Base-by-base conservation (phyloP, 805 yeast species). In the Starmerella bombi region DNA sequence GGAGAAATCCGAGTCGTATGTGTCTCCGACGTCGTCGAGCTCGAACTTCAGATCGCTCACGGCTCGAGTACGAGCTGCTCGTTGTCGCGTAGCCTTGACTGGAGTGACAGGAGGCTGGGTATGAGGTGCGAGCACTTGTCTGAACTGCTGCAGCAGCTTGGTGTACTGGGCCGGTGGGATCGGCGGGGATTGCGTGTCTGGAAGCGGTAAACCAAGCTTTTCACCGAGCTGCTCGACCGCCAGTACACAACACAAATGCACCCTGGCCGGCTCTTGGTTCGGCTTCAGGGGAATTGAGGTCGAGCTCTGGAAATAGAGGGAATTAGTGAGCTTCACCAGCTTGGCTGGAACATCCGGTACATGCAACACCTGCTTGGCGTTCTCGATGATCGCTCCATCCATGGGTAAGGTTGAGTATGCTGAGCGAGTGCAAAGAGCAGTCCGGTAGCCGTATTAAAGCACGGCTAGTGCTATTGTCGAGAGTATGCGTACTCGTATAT, bases 201-300 rank as follows among this genome's bases (percentile, higher is more conserved):
- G 51, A 5, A 10, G 19, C 9, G 47, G 44, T 5, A 46, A 32
- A 2, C 14, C 31, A 1, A 37, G 36, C 40, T 36, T 16, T 4
- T 37, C 41, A 9, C 37, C 31, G 8, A 40, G 40, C 35, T 36
- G 37, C 37, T 50, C 51, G 7, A 40, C 38, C 2, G 57, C 57
- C 12, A 51, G 30, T 4, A 41, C 45, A 22, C 52, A 47, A 40
- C 57, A 51, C 2, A 51, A 29, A 23, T 51, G 48, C 4, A 42
- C 22, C 1, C 57, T 33, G 7, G 55, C 57, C 5, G 51, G 48
- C 37, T 51, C 55, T 33, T 48, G 50, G 10, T 20, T 40, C 14
- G 55, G 49, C 21, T 51, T 51, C 15, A 51, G 23, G 4, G 47
- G 40, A 15, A 52, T 33, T 14, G 37, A 18, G 6, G 53, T 27